Conservation (phyloP, 2,329 filamentous ascomycete species). For the Incumbomyces lentus region DNA sequence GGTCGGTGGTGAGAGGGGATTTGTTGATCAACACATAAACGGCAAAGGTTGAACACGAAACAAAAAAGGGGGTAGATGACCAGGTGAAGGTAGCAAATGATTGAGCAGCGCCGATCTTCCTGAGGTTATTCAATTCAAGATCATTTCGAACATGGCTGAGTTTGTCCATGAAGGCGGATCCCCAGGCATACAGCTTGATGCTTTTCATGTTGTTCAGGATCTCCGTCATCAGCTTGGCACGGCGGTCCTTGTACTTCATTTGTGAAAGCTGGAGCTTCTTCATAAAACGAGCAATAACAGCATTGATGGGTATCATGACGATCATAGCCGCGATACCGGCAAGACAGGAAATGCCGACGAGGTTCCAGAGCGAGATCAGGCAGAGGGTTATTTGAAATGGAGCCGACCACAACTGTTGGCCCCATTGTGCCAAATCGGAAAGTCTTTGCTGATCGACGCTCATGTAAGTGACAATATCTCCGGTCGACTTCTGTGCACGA, state of each 20-base stretch:
- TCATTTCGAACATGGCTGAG: conserved; percentile 95
- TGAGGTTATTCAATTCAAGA: conserved; percentile 83
- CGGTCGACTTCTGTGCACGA: conserved; percentile 75
- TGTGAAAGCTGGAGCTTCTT: conserved; percentile 89
- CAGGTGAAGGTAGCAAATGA: conserved; percentile 95
- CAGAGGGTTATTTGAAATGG: conserved; percentile 94
- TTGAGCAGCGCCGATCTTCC: conserved; percentile 90
- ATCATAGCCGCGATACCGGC: conserved; percentile 92
- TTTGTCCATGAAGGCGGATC: conserved; percentile 92
- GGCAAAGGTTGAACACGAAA: conserved; percentile 91
- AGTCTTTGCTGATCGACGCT: conserved; percentile 93
- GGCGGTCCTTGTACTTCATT: conserved; percentile 98
- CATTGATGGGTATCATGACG: conserved; percentile 93
- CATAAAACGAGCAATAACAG: conserved; percentile 82
- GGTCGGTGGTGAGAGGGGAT: conserved; percentile 75
- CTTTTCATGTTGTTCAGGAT: conserved; percentile 99
- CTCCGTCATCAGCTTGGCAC: conserved; percentile 88
- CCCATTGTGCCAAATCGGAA: conserved; percentile 89
- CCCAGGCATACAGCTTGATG: conserved; percentile 98
- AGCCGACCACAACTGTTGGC: conserved; percentile 90
- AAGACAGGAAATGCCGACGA: conserved; percentile 93
- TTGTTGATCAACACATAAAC: conserved; percentile 83
- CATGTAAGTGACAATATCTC: conserved; percentile 99
- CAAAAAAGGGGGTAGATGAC: conserved; percentile 93
- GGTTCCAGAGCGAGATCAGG: conserved; percentile 88